Evolutionary conservation across 2,329 filamentous ascomycete species (phyloP), one percentile per base, ranked within the genome.

Genomic region (Ophidiomyces ophidiicola): DNA sequence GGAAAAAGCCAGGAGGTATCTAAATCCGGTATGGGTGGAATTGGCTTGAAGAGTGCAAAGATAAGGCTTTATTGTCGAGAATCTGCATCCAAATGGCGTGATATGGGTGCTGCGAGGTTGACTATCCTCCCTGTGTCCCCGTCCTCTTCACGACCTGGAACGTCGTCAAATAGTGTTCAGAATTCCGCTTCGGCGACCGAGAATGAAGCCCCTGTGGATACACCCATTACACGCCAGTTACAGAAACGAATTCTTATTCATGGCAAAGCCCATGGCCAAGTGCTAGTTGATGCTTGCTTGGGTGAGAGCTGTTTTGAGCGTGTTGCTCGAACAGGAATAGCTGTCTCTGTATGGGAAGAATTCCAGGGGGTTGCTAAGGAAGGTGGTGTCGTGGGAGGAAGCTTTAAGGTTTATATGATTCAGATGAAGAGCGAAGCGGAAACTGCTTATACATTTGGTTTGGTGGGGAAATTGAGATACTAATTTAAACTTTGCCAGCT

Each of bases 221-320:
- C 20, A 11, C 23, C 39, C 21, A 42, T 31, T 14, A 25, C 38
- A n/a, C 71, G 78, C 49, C 77, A 78, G 12, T 64, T 81, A 46
- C 82, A 93, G 63, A 94, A 94, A 65, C 78, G 88, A 6, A 76
- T 98, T 43, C 68, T 93, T 11, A 78, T 94, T 17, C 75, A 73
- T 3, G 78, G 76, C 4, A 79, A 84, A 53, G 78, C 76, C 1
- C 76, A 58, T 46, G 73, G 74, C 15, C 68, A 78, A 44, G 69
- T 80, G 1, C 60, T 93, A 24, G 69, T 94, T 0, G 88, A 96
- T 57, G 84, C 83, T 1, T 86, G 86, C 33, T 67, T 94, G 1
- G 81, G 81, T 7, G 85, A 86, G 55, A 82, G 76, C 41, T 87
- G 82, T 53, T 92, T 94, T 61, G 81, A 87, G 48, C 69, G 82